Evolutionary conservation across 2,329 filamentous ascomycete species (phyloP), one percentile per base, ranked within the genome.

Genomic region (Microdochium trichocladiopsis): DNA sequence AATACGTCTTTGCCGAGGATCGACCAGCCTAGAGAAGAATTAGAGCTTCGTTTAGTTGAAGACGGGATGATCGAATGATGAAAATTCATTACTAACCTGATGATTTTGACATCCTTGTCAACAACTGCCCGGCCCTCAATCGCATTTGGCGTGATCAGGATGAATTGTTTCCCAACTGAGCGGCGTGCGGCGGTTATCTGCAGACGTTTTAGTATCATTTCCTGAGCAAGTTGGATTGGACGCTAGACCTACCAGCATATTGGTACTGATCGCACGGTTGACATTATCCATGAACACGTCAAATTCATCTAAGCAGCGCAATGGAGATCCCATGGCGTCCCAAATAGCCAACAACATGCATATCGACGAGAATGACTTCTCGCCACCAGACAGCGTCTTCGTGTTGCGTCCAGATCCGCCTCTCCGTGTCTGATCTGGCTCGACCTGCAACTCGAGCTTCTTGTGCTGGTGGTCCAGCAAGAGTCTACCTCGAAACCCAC

Each of bases 211-310:
- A 65, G 60, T 53, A 37, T 51, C 45, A 23, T n/a, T 14, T 9
- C n/a, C 25, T 16, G 10, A 21, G n/a, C 18, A n/a, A 12, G 21
- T 25, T 22, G 24, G 14, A 45, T 24, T 23, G 28, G n/a, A 25
- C n/a, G 50, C 43, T 1, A 14, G 45, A 78, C 84, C 74, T 73
- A 90, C 87, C 69, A 99, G 88, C 87, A 99, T 90, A 57, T 88
- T 88, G 61, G 95, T 96, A 65, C 90, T 95, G 60, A 95, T 88
- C 52, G 88, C 90, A 55, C 94, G 84, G 69, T 99, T 99, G 54
- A 97, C 90, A 60, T 87, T 90, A 70, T 99, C 94, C 94, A 99
- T 99, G 76, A 96, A 99, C 28, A 99, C 94, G 66, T 99, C 94
- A 65, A 97, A 99, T 70, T 99, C 94, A 69, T 99, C 94, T 51